These are phyloP conservation scores for Blastomyces emzantsi DNA, from an alignment of 2,329 filamentous ascomycete species.

Conservation along the genomic window DNA sequence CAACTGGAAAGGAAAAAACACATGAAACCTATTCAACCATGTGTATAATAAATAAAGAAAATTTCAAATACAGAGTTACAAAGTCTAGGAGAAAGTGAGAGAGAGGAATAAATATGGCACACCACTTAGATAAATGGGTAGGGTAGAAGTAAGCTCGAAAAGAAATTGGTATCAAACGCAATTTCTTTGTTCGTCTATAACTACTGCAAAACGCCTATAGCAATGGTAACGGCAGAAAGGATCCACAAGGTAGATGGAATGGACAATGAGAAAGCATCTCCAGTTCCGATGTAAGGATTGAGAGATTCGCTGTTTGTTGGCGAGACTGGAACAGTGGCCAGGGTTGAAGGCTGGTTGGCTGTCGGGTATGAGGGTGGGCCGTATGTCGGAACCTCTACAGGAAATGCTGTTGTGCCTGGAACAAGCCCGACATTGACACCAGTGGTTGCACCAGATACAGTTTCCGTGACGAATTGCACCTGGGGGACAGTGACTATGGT, in stretches of 20 bases:
- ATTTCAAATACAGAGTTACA: not conserved
- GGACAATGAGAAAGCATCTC: conserved; percentile 14
- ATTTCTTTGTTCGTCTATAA: not conserved
- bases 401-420: conserved; percentile 18
- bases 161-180: too few relatives aligned
- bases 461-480: conserved; percentile 34
- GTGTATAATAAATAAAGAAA: not conserved
- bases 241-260: conserved; percentile 12
- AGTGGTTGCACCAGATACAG: conserved; percentile 18
- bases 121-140: not conserved
- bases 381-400: conserved; percentile 12
- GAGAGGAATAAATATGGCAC: not conserved
- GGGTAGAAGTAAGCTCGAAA: too few relatives aligned
- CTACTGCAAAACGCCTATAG: conserved; percentile 13
- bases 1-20: not conserved
- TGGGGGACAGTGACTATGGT: conserved; percentile 39
- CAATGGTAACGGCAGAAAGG: conserved; percentile 9
- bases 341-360: conserved; percentile 11
- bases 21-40: not conserved
- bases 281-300: conserved; percentile 13
- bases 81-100: not conserved
- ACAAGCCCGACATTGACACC: conserved; percentile 26
- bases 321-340: conserved; percentile 16
- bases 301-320: conserved; percentile 10
- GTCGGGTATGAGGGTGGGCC: conserved; percentile 17